A percentile compares a stretch with the other conserved stretches of the same genome.
Conservation (phyloP, 164 flowering plant species). For the Annona cherimola region DNA sequence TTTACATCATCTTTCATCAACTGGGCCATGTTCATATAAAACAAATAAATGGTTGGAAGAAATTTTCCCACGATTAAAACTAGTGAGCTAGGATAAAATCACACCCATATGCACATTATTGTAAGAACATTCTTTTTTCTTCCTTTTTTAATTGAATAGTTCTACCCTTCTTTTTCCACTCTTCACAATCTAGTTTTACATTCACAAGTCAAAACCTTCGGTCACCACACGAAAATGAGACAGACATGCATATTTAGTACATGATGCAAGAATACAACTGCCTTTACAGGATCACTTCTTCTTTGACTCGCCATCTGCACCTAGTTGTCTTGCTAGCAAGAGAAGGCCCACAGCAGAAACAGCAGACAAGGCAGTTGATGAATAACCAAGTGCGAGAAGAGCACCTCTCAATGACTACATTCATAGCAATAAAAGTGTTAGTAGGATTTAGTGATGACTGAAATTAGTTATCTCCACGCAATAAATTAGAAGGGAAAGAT, state of each 20-base stretch:
- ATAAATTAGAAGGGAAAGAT: background rate
- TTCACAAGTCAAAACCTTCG: background rate
- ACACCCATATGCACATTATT: background rate
- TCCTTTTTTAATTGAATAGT: background rate
- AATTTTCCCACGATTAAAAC: background rate
- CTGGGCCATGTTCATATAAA: no score
- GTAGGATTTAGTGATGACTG: background rate
- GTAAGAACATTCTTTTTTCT: no score
- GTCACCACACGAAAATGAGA: background rate
- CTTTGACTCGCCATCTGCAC: constrained; percentile 27
- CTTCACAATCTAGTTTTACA: background rate
- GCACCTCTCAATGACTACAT: constrained; percentile 86
- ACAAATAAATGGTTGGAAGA: background rate
- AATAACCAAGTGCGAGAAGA: constrained; percentile 54
- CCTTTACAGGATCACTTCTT: constrained; percentile 30
- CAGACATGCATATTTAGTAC: background rate
- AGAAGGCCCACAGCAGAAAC: constrained; percentile 55
- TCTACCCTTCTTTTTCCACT: background rate
- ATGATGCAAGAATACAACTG: background rate
- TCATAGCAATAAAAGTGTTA: background rate
- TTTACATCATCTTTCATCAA: no score
- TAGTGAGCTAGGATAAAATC: background rate
- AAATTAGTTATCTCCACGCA: background rate
- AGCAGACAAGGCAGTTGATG: constrained; percentile 57
- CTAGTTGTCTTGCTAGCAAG: constrained; percentile 58